These are phyloP conservation scores for Phialemonium atrogriseum DNA, from an alignment of 2,329 filamentous ascomycete genomes.

Conservation along the genomic window DNA sequence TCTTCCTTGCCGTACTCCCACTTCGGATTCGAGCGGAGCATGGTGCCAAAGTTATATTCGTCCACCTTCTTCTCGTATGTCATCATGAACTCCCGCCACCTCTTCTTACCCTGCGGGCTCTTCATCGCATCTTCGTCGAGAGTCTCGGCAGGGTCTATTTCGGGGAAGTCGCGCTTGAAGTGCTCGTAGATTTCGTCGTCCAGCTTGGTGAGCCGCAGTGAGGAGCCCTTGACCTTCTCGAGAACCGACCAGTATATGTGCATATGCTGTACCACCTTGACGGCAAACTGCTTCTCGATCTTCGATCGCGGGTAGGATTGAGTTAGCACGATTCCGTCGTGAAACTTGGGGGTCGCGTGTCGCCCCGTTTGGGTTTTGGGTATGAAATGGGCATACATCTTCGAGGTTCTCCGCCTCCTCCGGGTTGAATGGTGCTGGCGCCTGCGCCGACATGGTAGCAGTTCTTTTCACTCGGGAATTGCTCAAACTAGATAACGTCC, in stretches of 20 bases:
- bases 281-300: conserved; percentile 99
- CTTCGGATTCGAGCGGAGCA: conserved; percentile 71
- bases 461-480: no score
- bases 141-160: conserved; percentile 74
- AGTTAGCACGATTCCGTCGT: conserved; percentile 6
- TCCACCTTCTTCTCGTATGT: conserved; percentile 90
- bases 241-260: conserved; percentile 96
- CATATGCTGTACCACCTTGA: conserved; percentile 96
- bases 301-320: conserved; percentile 30
- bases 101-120: conserved; percentile 89
- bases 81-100: conserved; percentile 92
- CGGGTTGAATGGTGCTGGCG: conserved; percentile 52
- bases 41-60: conserved; percentile 97
- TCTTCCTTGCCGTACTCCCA: conserved; percentile 80
- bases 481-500: no score
- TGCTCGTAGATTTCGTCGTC: conserved; percentile 93
- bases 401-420: conserved; percentile 47
- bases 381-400: conserved; percentile 33
- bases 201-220: conserved; percentile 81
- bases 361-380: conserved; percentile 1
- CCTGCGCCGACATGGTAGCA: conserved; percentile 15
- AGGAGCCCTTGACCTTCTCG: conserved; percentile 81
- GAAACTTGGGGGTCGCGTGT: neutral
- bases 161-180: conserved; percentile 80
- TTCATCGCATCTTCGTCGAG: conserved; percentile 95